These are phyloP conservation scores for Globisporangium paroecandrum DNA, from an alignment of 352 stramenopile species.

Conservation along the genomic window DNA sequence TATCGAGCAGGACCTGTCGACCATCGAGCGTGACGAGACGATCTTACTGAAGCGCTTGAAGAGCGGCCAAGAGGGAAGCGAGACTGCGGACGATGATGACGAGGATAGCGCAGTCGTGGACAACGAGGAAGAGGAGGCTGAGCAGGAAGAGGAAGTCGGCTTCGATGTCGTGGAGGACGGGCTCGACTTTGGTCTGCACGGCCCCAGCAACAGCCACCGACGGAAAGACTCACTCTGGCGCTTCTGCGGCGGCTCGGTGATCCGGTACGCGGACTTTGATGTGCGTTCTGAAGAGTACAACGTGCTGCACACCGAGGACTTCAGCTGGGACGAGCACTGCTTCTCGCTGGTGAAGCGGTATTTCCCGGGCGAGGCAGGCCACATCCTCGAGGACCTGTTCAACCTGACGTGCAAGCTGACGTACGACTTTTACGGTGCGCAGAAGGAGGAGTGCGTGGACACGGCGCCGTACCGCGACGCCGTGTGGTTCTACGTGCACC, in stretches of 20 bases:
- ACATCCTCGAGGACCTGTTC: slow-evolving; percentile 86
- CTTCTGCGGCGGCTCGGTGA: slow-evolving; percentile 77
- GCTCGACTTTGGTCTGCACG: slow-evolving; percentile 38
- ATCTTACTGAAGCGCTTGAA: slow-evolving; percentile 67
- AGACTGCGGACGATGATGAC: slow-evolving; percentile 51
- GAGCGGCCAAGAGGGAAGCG: slow-evolving; percentile 57
- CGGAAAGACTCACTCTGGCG: slow-evolving; percentile 73
- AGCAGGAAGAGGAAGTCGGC: slow-evolving; percentile 26
- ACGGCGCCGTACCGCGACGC: slow-evolving; percentile 78
- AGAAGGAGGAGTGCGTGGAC: slow-evolving; percentile 64
- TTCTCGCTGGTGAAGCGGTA: slow-evolving; percentile 85
- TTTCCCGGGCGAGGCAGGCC: slow-evolving; percentile 73
- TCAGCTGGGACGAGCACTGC: slow-evolving; percentile 87
- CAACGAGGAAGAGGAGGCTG: slow-evolving; percentile 23
- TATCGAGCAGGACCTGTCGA: slow-evolving; percentile 56
- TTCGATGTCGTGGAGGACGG: slow-evolving; percentile 65
- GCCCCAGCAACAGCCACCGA: slow-evolving; percentile 24
- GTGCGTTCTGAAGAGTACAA: slow-evolving; percentile 76
- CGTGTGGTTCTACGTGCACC: slow-evolving; percentile 87
- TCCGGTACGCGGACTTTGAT: slow-evolving; percentile 85
- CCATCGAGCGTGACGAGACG: slow-evolving; percentile 71
- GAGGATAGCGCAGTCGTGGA: slow-evolving; percentile 27
- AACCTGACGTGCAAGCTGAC: slow-evolving; percentile 84
- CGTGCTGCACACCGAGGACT: slow-evolving; percentile 85
- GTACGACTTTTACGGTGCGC: slow-evolving; percentile 67